Evolutionary conservation across 352 stramenopile genomes (phyloP), one percentile per base, ranked within the genome.

Genomic region (Phytopythium chamaehyphon): DNA sequence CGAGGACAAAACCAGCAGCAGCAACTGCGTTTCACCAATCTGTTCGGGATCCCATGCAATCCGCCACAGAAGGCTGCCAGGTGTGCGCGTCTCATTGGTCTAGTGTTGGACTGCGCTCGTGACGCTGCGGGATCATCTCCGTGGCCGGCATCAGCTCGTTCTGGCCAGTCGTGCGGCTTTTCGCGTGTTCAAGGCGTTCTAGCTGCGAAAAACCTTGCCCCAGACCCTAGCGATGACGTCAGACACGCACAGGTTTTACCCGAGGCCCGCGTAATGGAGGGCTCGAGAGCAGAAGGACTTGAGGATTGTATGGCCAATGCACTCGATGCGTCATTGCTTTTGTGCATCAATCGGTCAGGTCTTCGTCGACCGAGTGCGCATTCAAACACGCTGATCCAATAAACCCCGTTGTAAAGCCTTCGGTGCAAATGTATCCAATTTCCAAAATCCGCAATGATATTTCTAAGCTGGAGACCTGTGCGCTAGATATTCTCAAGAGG

Each of bases 161-260:
- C 21, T 23, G 21, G 40, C 40, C 21, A 35, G 10, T 33, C 40
- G n/a, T 14, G 11, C n/a, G 43, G 23, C 7, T 12, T 16, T 24
- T 18, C 23, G 21, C 43, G 43, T 49, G 43, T 49, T 49, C 43
- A 49, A 39, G 21, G 43, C 43, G 23, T 49, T 10, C 23, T 3
- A 39, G 23, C 14, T 24, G 26, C 24, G 24, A 49, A 49, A 49
- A 49, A 22, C 43, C 38, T 15, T 24, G 4, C 5, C 19, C 4
- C 7, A 5, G 15, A n/a, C n/a, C n/a, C 6, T 11, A 1, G 4
- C 11, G 43, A 49, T 49, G 43, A 49, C 43, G 26, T 49, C 43
- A 49, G 43, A 49, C 8, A 24, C 23, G 14, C 24, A 2, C 28
- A 28, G 43, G 26, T 49, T 49, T 49, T 49, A 38, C 36, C 23